These are phyloP conservation scores for Aeminium ludgeri DNA, from an alignment of 495 filamentous ascomycete species.

Conservation along the genomic window DNA sequence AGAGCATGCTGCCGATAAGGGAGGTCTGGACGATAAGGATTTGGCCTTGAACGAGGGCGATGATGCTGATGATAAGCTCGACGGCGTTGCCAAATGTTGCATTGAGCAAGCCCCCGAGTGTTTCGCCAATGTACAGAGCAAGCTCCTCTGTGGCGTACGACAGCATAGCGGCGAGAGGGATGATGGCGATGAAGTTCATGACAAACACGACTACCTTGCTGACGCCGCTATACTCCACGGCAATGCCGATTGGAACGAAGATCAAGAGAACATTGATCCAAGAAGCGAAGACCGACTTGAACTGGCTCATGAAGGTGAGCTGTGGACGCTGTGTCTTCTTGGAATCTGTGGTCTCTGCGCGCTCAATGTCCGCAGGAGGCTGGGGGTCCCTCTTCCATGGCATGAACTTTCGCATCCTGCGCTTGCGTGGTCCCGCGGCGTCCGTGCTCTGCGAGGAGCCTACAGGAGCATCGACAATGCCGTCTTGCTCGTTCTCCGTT, in stretches of 20 bases:
- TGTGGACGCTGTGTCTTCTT: constrained; percentile 27
- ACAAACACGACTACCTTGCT: constrained; percentile 52
- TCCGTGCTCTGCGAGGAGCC: too few relatives aligned
- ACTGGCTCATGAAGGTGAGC: constrained; percentile 52
- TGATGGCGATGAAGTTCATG: constrained; percentile 77
- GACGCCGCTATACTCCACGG: constrained; percentile 42
- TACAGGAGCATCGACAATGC: neutral
- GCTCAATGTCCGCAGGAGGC: neutral
- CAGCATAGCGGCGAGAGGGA: constrained; percentile 32
- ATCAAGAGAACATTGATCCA: constrained; percentile 77
- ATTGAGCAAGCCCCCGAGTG: constrained; percentile 71
- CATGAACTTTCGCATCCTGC: constrained; percentile 12
- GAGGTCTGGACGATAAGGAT: constrained; percentile 85
- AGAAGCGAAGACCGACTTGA: constrained; percentile 53
- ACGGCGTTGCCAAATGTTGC: constrained; percentile 86
- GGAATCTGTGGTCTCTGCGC: constrained; percentile 8
- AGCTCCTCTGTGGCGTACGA: constrained; percentile 29
- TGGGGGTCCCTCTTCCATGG: constrained; percentile 6
- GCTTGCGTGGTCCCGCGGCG: constrained; percentile 5
- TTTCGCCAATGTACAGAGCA: constrained; percentile 46
- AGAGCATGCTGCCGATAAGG: constrained; percentile 76
- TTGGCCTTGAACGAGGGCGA: constrained; percentile 47
- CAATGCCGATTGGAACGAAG: constrained; percentile 64
- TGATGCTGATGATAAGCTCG: constrained; percentile 78
- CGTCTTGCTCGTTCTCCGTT: neutral